Evolutionary conservation across 805 yeast genomes (phyloP), one percentile per base, ranked within the genome.

Genomic region (Pichia rugopelliculosa): DNA sequence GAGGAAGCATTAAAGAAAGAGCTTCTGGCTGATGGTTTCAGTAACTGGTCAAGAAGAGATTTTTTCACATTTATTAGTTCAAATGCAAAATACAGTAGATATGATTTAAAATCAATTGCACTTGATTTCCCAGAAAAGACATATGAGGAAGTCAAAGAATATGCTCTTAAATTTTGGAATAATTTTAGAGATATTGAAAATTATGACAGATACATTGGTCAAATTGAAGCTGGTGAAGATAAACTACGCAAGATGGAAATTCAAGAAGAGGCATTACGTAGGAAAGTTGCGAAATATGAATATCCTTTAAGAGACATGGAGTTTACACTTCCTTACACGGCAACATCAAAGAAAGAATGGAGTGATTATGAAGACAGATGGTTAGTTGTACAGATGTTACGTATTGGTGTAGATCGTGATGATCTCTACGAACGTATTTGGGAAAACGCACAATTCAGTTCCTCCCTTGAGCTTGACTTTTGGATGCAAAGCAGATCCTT

Each of bases 351-450:
- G 60, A 79, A 82, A 58, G 76, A 84, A 2, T 93, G 80, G 65
- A 79, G 87, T 26, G 95, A 87, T 43, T 96, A 86, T 52, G 97
- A 93, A 62, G 99, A 93, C 65, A 73, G 96, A 56, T 93, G 86
- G 64, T 67, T 93, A 56, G 68, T 93, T 49, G 78, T 89, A 15
- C 90, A 86, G 70, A 68, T 88, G 59, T 83, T 85, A 68, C 73
- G 84, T 51, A 79, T 77, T 60, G 99, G 99, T 0, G 64, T 90
- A 30, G 96, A 87, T 55, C 72, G 82, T 22, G 82, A 80, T 13
- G 88, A 86, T 58, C 69, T 91, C 15, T 86, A 82, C 60, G 99
- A 91, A 49, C 65, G 77, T 52, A 82, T 91, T 42, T 75, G 34
- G 34, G 34, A 30, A 8, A 18, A 6, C 18, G 34, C 34, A 8